phyloP scores from a whole-genome alignment of 305 asterid species.

The Fraxinus sp. region DNA sequence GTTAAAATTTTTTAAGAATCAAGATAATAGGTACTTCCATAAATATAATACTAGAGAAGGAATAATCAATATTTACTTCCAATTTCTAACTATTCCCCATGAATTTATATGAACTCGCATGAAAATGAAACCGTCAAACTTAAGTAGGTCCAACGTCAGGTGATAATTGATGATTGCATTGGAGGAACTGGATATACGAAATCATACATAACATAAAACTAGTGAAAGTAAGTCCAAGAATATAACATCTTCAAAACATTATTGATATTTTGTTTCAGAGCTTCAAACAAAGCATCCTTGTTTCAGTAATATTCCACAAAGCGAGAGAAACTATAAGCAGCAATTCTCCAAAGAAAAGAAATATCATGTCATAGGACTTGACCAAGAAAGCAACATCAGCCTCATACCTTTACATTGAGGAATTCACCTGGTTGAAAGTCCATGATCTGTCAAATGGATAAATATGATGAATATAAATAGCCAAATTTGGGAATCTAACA shows the following conservation, averaged over 20 bases:
- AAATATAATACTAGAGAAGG: not conserved
- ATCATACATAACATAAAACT: not conserved
- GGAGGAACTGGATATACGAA: not conserved
- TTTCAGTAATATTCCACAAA: not conserved
- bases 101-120: not conserved
- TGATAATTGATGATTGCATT: not conserved
- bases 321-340: not conserved
- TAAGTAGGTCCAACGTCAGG: not conserved
- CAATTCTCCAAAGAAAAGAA: not conserved
- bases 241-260: not conserved
- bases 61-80: not conserved
- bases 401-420: constrained; percentile 84
- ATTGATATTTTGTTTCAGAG: not conserved
- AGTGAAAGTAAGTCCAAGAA: not conserved
- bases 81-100: not conserved
- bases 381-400: constrained; percentile 4
- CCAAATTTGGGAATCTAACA: not conserved
- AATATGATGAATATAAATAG: constrained; percentile 7
- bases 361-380: not conserved
- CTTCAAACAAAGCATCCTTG: not conserved
- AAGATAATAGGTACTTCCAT: not conserved
- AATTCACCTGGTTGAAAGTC: constrained; percentile 98
- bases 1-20: not conserved
- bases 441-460: constrained; percentile 65
- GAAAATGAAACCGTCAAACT: not conserved